Evolutionary conservation across 164 flowering plant genomes (phyloP).

Genomic region (Hamamelis virginiana): DNA sequence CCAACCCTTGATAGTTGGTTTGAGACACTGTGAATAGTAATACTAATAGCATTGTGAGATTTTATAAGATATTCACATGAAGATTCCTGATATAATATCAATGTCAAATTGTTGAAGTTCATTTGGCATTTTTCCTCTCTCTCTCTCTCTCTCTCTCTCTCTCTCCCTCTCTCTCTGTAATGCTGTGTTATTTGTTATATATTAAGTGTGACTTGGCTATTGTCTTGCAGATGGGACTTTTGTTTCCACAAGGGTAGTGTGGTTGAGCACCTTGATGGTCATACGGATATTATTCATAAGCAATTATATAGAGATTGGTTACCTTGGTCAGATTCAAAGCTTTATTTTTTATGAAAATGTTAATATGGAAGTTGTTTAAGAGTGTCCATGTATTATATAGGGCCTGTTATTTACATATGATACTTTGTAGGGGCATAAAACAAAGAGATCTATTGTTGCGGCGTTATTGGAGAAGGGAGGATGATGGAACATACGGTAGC

Average conservation of each 20-base stretch:
- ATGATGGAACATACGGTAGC: conserved; percentile 93
- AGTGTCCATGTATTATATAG: background rate
- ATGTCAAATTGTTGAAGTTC: background rate
- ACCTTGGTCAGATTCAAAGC: conserved; percentile 21
- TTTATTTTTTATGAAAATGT: background rate
- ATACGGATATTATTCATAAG: conserved; percentile 79
- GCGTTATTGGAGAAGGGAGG: conserved; percentile 97
- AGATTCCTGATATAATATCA: no score
- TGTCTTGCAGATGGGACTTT: conserved; percentile 87
- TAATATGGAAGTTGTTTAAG: background rate
- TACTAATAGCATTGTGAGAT: no score
- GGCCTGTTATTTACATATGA: conserved; percentile 7
- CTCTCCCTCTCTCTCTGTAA: no score
- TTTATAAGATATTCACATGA: no score
- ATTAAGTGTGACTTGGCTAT: no score
- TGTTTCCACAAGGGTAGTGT: conserved; percentile 69
- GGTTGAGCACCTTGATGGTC: conserved; percentile 94
- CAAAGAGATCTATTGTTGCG: conserved; percentile 75
- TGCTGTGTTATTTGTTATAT: no score
- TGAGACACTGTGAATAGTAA: no score
- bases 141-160: background rate
- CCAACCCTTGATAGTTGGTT: no score
- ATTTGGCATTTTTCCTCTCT: background rate
- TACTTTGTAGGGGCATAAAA: conserved; percentile 71
- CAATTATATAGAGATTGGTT: conserved; percentile 70